Evolutionary conservation across 202 grass and related monocot species (phyloP), one percentile per base, ranked within the genome.

Genomic region (Bolboschoenoplectus hybrid): DNA sequence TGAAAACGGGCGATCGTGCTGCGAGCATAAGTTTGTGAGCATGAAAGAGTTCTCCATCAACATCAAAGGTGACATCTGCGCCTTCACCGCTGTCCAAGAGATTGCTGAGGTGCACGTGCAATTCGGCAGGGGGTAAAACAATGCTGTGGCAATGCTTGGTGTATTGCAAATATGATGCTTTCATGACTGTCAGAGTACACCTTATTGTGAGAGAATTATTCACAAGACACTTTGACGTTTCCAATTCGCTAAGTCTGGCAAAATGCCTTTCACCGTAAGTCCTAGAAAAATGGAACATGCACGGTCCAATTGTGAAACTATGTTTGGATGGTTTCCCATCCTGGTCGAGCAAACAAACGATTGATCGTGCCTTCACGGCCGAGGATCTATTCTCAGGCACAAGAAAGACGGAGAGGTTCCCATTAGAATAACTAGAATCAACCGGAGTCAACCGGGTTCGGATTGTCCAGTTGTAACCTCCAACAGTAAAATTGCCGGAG

Each of bases 1-100:
- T 67, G 4, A 67, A 67, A 67, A 67, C 14, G 3, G 64, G 64
- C 40, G 64, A 67, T 67, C 35, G 64, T 67, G 64, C 64, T 38
- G 34, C 63, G 1, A 66, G 63, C 63, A 38, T 34, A 66, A 39
- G 9, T 38, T 2, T 67, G 64, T 40, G 64, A 12, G 64, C 35
- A 14, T 67, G 64, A 67, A 67, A 67, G 64, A 67, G 39, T 14
- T 38, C 35, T 67, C 64, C 64, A 10, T 67, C 11, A 0, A 67
- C 64, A 36, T 67, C 12, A 14, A 67, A 67, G 64, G 64, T 67
- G 11, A 67, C 11, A 39, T 67, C 64, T 67, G 64, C 14, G 35
- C 4, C 20, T 39, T 67, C 64, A 36, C 64, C 64, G 14, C 35
- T 67, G 8, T 67, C 64, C 64, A 67, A 67, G 64, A 67, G 35